Evolutionary conservation across 2,329 filamentous ascomycete genomes (phyloP).

Genomic region (Pleoardoris graminearum): DNA sequence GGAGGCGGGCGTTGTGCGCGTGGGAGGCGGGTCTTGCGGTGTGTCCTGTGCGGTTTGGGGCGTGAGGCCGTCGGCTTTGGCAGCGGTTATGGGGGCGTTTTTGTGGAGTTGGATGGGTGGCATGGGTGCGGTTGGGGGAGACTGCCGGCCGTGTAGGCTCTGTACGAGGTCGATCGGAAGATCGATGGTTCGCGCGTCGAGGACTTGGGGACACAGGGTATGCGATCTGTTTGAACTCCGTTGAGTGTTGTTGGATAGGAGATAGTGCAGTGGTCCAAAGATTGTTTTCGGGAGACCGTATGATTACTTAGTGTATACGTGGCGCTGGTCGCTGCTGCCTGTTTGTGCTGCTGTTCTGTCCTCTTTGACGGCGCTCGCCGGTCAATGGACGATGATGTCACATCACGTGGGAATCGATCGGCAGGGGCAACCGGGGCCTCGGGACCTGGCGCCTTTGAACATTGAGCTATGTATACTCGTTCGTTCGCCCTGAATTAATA

Average conservation of each 20-base stretch:
- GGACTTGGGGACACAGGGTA: neutral
- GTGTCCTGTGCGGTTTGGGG: slow-evolving; percentile 40
- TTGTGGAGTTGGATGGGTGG: slow-evolving; percentile 53
- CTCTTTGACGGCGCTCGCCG: slow-evolving; percentile 26
- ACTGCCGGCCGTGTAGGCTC: neutral
- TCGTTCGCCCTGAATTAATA: neutral
- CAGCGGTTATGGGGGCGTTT: slow-evolving; percentile 49
- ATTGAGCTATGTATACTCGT: too few relatives aligned
- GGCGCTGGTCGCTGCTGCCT: slow-evolving; percentile 27
- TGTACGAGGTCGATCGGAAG: neutral
- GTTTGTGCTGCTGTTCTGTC: slow-evolving; percentile 17
- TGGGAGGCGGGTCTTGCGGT: slow-evolving; percentile 36
- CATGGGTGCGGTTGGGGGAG: slow-evolving; percentile 34
- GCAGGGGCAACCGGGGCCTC: neutral
- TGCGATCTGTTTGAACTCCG: too few relatives aligned
- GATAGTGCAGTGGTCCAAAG: neutral
- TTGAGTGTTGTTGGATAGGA: neutral
- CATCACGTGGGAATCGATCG: slow-evolving; percentile 17
- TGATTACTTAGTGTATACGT: neutral
- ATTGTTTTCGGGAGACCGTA: neutral
- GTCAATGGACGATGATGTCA: slow-evolving; percentile 39
- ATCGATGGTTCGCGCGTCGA: neutral
- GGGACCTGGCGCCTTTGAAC: too few relatives aligned
- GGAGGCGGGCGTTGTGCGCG: slow-evolving; percentile 36
- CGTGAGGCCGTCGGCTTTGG: slow-evolving; percentile 43